A percentile compares a stretch with the other conserved stretches of the same genome.
phyloP scores from a whole-genome alignment of 140 eudicot genomes.

The Oenanthe javanica region DNA sequence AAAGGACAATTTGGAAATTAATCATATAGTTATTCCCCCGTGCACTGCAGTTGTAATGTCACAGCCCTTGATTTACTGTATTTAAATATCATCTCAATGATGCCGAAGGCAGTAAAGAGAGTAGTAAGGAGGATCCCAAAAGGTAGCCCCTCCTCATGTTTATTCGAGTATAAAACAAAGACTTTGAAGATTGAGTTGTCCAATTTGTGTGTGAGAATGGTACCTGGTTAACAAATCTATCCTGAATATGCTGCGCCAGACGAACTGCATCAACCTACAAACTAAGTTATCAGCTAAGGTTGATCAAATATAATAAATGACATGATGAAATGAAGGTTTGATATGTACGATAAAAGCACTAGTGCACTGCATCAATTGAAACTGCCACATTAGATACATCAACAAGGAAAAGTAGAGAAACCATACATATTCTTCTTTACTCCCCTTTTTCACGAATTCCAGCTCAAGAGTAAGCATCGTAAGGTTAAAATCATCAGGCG shows the following conservation, averaged over 20 bases:
- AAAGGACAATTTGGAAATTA: neutral
- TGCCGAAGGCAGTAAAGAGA: neutral
- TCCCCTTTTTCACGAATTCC: conserved; percentile 76
- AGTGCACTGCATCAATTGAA: neutral
- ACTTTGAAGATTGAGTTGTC: neutral
- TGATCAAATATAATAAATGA: neutral
- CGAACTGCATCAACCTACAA: conserved; percentile 76
- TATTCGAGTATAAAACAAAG: neutral
- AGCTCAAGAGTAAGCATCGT: conserved; percentile 86
- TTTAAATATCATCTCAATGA: neutral
- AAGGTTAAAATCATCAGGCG: conserved; percentile 72
- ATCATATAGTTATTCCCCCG: neutral
- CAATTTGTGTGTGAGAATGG: neutral
- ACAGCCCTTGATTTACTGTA: neutral
- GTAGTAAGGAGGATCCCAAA: neutral
- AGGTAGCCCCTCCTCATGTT: neutral
- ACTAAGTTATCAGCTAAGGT: conserved; percentile 10
- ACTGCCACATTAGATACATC: neutral
- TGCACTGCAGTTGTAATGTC: neutral
- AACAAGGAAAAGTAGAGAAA: neutral
- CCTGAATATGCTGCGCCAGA: conserved; percentile 58
- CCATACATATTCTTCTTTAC: conserved; percentile 69
- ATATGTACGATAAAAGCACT: neutral
- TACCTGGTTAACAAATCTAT: conserved; percentile 71
- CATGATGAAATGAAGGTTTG: neutral